phyloP scores from a whole-genome alignment of 768 basidiomycete species.

The Dioszegia hungarica region DNA sequence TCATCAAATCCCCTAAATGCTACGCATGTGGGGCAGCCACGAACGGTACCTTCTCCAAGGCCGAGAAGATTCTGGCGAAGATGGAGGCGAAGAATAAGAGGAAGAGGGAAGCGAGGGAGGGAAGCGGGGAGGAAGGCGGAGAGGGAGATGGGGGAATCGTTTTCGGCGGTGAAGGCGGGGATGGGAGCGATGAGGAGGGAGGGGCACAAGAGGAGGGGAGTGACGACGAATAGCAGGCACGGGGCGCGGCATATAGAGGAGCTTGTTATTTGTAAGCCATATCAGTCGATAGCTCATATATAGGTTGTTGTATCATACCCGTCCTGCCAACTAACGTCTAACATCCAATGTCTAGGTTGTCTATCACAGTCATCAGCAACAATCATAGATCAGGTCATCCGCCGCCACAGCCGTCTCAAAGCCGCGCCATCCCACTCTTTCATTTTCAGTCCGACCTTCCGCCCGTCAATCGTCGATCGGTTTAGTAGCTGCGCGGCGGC shows the following conservation, averaged over 20 bases:
- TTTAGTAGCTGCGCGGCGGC: background rate
- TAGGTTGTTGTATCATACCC: background rate
- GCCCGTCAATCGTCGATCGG: slow-evolving; percentile 8
- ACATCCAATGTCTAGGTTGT: background rate
- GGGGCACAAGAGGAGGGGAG: slow-evolving; percentile 15
- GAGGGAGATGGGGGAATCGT: slow-evolving; percentile 39
- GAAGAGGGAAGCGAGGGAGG: slow-evolving; percentile 53
- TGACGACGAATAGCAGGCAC: slow-evolving; percentile 1
- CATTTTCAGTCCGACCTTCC: background rate
- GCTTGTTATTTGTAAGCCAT: background rate
- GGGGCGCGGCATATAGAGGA: no score
- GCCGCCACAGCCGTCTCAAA: background rate
- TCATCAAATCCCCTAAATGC: slow-evolving; percentile 82
- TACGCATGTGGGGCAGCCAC: slow-evolving; percentile 89
- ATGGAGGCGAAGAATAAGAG: slow-evolving; percentile 66
- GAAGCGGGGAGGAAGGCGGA: slow-evolving; percentile 40
- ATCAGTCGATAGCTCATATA: no score
- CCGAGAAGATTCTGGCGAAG: slow-evolving; percentile 90
- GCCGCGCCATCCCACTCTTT: background rate
- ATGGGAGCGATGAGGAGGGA: slow-evolving; percentile 52
- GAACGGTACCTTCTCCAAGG: slow-evolving; percentile 84
- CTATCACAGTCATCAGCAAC: background rate
- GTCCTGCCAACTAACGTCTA: background rate
- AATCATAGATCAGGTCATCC: background rate
- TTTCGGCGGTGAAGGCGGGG: slow-evolving; percentile 42